Evolutionary conservation across 2,329 filamentous ascomycete species (phyloP).

Genomic region (Sclerotinia spermophila): DNA sequence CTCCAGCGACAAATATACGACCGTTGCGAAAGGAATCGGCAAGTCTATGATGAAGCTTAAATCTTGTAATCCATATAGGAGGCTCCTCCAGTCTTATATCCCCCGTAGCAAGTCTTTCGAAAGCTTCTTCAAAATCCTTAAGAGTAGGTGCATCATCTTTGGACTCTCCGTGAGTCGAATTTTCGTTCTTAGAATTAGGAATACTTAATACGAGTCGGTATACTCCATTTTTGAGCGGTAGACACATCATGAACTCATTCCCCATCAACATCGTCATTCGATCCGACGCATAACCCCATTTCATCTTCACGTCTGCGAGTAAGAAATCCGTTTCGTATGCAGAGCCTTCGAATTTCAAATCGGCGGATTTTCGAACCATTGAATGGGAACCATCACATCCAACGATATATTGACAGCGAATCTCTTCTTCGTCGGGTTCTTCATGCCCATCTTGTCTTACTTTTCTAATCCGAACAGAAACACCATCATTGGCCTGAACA

Average conservation of each 20-base stretch:
- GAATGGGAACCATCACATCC: conserved; percentile 53
- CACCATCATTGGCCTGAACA: conserved; percentile 34
- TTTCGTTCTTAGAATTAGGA: conserved; percentile 20
- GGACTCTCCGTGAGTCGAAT: conserved; percentile 16
- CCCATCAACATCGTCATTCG: conserved; percentile 33
- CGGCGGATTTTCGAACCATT: conserved; percentile 43
- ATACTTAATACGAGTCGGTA: conserved; percentile 34
- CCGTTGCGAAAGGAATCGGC: conserved; percentile 44
- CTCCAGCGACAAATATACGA: conserved; percentile 38
- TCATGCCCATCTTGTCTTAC: conserved; percentile 22
- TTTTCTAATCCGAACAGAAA: conserved; percentile 31
- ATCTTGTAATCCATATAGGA: conserved; percentile 44
- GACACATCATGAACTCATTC: conserved; percentile 39
- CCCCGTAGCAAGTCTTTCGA: conserved; percentile 35
- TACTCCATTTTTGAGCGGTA: conserved; percentile 35
- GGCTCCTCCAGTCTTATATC: conserved; percentile 27
- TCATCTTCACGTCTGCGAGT: conserved; percentile 42
- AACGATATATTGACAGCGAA: conserved; percentile 44
- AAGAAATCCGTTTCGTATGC: conserved; percentile 45
- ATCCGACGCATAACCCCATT: conserved; percentile 21
- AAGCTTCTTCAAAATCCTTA: conserved; percentile 37
- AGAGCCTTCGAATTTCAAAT: conserved; percentile 42
- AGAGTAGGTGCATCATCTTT: conserved; percentile 30
- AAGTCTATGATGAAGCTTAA: conserved; percentile 45
- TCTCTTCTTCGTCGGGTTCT: conserved; percentile 29